Evolutionary conservation across 2,329 filamentous ascomycete species (phyloP), one percentile per base, ranked within the genome.

Genomic region (Penicillium sp.): DNA sequence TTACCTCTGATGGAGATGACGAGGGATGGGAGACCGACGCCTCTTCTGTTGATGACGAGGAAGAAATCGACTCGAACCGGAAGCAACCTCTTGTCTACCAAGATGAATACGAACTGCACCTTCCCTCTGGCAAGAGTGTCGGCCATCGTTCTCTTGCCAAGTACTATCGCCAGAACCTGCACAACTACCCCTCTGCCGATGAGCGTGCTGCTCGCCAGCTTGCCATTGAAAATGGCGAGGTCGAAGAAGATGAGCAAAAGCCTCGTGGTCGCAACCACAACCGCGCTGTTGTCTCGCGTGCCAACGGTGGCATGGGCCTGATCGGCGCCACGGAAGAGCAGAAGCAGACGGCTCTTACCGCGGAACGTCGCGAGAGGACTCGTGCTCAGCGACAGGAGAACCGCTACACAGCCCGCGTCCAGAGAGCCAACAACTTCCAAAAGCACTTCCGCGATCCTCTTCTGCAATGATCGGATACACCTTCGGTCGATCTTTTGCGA

Each of bases 1-100:
- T 77, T 60, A 74, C 78, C 10, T 82, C 65, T 2, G 74, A 73
- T 27, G 73, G 69, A 6, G 79, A 78, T n/a, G 78, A 84, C 5
- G 89, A 91, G 35, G 89, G 88, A 36, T 97, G 93, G 91, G 93
- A 98, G 71, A 96, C 90, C 0, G 93, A 97, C 8, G 85, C 80
- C n/a, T 95, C 90, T 1, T 94, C 89, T 9, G 77, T 94, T 28
- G 88, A 90, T 55, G 93, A 89, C 0, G 86, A 86, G 44, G 89
- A 95, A 53, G 84, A 85, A 85, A 90, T 63, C 86, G 87, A 43
- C 90, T 80, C 75, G 86, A 86, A 1, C 86, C 94, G 70, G 85
- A 87, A 56, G 80, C 84, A 56, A 68, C 80, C 44, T 80, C 85
- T 52, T 84, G 87, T 88, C 18, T 95, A 94, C 67, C 84, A 94